Conservation (phyloP, 257 asterid genomes). For the Solanum okadae region DNA sequence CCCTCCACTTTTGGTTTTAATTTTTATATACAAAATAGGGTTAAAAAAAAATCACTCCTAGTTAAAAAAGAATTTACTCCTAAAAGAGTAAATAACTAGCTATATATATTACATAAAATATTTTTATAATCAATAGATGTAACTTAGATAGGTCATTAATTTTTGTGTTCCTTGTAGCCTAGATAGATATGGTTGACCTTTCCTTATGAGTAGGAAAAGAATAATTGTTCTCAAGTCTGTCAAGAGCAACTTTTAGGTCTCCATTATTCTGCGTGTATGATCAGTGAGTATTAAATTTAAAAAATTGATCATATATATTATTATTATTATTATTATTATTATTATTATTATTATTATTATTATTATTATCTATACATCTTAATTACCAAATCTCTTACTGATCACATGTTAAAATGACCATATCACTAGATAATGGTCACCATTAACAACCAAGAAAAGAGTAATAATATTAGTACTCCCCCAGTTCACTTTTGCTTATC, state of each 20-base stretch:
- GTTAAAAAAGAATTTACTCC: background rate
- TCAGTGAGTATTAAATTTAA: background rate
- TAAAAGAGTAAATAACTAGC: background rate
- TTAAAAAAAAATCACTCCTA: background rate
- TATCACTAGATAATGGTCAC: background rate
- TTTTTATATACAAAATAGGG: background rate
- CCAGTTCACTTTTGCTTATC: too few relatives aligned
- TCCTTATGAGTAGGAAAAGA: background rate
- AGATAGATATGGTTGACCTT: background rate
- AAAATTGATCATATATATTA: background rate
- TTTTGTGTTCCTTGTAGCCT: background rate
- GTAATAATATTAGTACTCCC: background rate
- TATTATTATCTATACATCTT: background rate
- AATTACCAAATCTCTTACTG: background rate
- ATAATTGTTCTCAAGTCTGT: background rate
- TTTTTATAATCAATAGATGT: background rate
- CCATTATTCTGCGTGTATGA: background rate
- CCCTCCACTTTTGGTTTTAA: background rate
- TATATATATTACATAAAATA: background rate
- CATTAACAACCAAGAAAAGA: background rate
- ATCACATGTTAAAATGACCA: background rate
- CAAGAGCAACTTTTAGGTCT: background rate
- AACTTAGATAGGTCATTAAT: background rate
- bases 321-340: too few relatives aligned
- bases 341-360: too few relatives aligned